phyloP scores from a whole-genome alignment of 116 monocot species.

The Dioscorea cayenensis region DNA sequence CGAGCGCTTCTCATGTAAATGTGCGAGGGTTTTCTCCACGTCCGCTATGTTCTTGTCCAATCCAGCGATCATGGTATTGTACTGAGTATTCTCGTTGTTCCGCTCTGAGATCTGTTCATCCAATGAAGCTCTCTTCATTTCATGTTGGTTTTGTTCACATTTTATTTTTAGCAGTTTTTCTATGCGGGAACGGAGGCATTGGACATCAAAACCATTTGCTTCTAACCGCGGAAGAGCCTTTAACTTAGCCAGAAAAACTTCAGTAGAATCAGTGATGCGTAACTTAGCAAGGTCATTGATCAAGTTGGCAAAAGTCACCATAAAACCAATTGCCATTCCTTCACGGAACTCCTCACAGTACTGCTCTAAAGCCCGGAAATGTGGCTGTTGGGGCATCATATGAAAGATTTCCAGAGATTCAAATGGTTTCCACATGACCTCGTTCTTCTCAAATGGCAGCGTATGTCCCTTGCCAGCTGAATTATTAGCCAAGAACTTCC shows the following conservation, averaged over 20 bases:
- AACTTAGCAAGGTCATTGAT: constrained; percentile 18
- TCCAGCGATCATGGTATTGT: constrained; percentile 10
- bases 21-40: constrained; percentile 17
- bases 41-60: constrained; percentile 14
- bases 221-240: constrained; percentile 23
- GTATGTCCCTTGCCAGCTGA: not conserved
- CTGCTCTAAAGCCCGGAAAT: constrained; percentile 30
- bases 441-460: constrained; percentile 31
- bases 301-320: constrained; percentile 29
- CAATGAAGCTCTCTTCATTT: not conserved
- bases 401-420: constrained; percentile 34
- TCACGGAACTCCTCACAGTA: constrained; percentile 29
- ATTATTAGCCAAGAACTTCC: not conserved
- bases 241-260: constrained; percentile 21
- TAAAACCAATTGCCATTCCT: constrained; percentile 46
- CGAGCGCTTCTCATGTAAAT: constrained; percentile 7
- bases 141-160: not conserved
- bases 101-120: constrained; percentile 16
- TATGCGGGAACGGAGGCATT: constrained; percentile 9
- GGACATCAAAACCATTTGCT: constrained; percentile 38
- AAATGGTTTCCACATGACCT: constrained; percentile 29
- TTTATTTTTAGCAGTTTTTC: constrained; percentile 23
- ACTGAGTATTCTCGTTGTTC: constrained; percentile 1
- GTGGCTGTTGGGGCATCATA: constrained; percentile 33
- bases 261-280: constrained; percentile 12